Base-by-base conservation (phyloP, 2,329 filamentous ascomycete species). In the Trichoderma simmonsii region DNA sequence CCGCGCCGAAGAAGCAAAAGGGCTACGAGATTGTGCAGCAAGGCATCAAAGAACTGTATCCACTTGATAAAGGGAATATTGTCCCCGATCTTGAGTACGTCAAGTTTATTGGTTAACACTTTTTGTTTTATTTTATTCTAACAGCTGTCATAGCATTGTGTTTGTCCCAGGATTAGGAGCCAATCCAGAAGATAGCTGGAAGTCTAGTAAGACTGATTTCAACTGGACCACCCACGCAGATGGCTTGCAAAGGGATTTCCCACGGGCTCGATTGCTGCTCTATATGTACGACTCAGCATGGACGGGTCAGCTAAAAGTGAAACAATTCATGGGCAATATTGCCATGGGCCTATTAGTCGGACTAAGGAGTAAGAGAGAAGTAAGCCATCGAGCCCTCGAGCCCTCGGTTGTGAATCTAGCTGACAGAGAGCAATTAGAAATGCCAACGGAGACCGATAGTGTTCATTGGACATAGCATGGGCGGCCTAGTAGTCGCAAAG, bases 391-490 rank as follows among this genome's bases (percentile, higher is more conserved):
- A 21, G 18, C 39, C 6, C 14, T 6, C 4, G n/a, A 21, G 18
- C 39, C 6, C 14, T 6, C 4, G n/a, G 15, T 5, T 12, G 18
- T 18, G 8, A 26, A 7, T 11, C 12, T 26, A 39, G 21, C 60
- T 62, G 12, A 62, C 60, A 1, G 12, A 32, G 34, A 26, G 3
- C 1, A 14, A 26, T 11, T 43, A 65, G 59, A 56, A 34, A 24
- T 72, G 70, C 24, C 64, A 63, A 57, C 18, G 64, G 26, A 65
- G 71, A 6, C 83, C 83, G 1, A 82, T 85, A 11, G 79, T 83
- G 0, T 83, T 85, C 43, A 81, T 85, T 15, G 82, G 81, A 0
- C 83, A 84, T 48, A 83, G 81, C 24, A 85, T 84, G 83, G 83
- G 83, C 9, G 83, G 83, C 7, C 76, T 84, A 6, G 82, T 84